Conservation (phyloP, 371 early-diverging fungal species). For the Haplosporangium sp. region DNA sequence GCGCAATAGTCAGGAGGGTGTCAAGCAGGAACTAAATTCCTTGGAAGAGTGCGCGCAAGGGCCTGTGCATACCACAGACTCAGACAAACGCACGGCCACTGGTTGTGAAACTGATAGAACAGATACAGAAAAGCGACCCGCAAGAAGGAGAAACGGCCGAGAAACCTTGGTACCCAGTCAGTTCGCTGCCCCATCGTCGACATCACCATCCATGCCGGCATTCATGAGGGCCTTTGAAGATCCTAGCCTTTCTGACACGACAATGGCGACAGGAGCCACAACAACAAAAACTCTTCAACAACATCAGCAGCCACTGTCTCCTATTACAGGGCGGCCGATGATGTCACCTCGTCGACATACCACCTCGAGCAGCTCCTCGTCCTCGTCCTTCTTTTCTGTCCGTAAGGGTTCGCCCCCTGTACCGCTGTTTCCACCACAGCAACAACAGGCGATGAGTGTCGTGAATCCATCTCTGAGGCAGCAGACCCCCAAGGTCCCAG, state of each 20-base stretch:
- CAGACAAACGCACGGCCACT: not conserved
- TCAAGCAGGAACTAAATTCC: not conserved
- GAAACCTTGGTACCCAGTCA: slow-evolving; percentile 33
- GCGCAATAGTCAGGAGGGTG: not conserved
- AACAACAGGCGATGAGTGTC: slow-evolving; percentile 19
- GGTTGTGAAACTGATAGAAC: not conserved
- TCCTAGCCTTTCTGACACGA: slow-evolving; percentile 1
- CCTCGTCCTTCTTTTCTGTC: slow-evolving; percentile 8
- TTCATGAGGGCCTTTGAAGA: slow-evolving; percentile 42
- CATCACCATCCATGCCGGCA: slow-evolving; percentile 10
- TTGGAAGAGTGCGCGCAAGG: no score
- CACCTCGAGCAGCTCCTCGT: slow-evolving; percentile 23
- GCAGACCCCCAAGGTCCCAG: slow-evolving; percentile 50
- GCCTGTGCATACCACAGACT: no score
- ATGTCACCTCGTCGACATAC: slow-evolving; percentile 45
- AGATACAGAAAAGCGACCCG: slow-evolving; percentile 16
- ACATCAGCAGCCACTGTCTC: not conserved
- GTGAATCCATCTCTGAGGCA: slow-evolving; percentile 46
- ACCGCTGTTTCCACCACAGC: slow-evolving; percentile 9
- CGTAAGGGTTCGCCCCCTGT: slow-evolving; percentile 11
- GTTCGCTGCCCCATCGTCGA: slow-evolving; percentile 15
- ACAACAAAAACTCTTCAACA: slow-evolving; percentile 5
- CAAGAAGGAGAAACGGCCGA: slow-evolving; percentile 36
- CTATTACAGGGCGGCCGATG: slow-evolving; percentile 16
- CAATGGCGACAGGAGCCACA: not conserved